Conservation (phyloP, 2,329 filamentous ascomycete species). For the Trichoderma endophyticum region DNA sequence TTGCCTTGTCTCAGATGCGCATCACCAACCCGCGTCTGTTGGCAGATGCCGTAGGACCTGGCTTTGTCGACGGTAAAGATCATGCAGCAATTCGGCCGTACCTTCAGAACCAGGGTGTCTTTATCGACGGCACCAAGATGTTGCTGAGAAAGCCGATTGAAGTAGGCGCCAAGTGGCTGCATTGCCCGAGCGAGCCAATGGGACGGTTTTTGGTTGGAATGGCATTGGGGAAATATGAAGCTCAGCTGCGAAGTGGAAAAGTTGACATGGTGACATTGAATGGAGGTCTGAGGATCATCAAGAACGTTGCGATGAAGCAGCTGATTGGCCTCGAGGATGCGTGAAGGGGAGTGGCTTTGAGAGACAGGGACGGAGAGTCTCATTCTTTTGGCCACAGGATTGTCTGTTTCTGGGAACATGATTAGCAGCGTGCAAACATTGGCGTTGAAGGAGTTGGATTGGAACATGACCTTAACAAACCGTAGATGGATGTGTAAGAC, state of each 20-base stretch:
- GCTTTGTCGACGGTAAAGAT: neutral
- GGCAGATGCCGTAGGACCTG: neutral
- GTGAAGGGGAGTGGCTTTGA: neutral
- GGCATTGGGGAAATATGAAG: neutral
- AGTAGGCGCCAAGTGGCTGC: neutral
- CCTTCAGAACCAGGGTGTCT: neutral
- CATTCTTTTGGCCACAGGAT: neutral
- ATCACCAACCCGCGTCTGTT: neutral
- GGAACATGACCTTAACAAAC: neutral
- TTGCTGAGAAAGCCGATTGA: neutral
- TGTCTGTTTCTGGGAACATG: neutral
- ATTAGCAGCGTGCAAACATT: neutral
- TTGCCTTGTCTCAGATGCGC: neutral
- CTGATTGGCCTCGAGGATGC: neutral
- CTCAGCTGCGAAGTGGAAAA: neutral
- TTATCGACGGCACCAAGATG: neutral
- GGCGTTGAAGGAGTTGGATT: neutral
- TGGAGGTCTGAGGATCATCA: conserved; percentile 1
- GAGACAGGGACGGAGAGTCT: neutral
- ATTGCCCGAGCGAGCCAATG: conserved; percentile 9
- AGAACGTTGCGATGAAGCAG: neutral
- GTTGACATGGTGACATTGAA: neutral
- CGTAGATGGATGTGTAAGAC: neutral
- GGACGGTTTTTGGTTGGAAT: neutral
- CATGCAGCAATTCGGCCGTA: neutral